These are phyloP conservation scores for peach (Prunus persica) DNA, from an alignment of 306 rosid genomes.

Conservation along the genomic window DNA sequence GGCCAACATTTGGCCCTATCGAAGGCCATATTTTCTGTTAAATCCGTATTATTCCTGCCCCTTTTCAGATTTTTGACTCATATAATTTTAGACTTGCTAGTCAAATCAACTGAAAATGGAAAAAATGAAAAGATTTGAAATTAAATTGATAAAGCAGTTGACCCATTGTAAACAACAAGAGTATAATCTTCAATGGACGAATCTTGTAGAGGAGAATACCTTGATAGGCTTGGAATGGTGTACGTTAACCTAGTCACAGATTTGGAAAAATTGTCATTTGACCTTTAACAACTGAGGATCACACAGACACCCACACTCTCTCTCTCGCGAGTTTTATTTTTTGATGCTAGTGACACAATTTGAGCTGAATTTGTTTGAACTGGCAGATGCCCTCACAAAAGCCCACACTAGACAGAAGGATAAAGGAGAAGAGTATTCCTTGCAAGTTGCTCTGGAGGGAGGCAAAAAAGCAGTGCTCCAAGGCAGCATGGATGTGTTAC, in stretches of 20 bases:
- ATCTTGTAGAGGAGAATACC: neutral
- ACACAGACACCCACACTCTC: neutral
- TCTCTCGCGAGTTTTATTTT: neutral
- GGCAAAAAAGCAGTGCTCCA: slow-evolving; percentile 75
- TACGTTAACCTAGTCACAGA: neutral
- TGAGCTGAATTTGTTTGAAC: slow-evolving; percentile 27
- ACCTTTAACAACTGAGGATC: neutral
- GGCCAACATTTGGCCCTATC: neutral
- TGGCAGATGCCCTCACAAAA: slow-evolving; percentile 70
- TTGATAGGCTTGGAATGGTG: neutral
- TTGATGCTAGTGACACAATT: neutral
- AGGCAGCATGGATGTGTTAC: slow-evolving; percentile 71
- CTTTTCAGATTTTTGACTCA: neutral
- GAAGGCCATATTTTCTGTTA: neutral
- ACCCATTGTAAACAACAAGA: neutral
- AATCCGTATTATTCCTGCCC: neutral
- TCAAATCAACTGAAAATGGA: neutral
- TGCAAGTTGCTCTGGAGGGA: slow-evolving; percentile 65
- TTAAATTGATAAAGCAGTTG: neutral
- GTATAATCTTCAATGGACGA: neutral
- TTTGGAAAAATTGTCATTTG: too few relatives aligned
- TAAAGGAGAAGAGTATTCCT: slow-evolving; percentile 50
- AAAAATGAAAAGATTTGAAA: neutral
- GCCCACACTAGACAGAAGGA: slow-evolving; percentile 52
- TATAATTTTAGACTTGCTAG: neutral